These are phyloP conservation scores for Coffea humblotiana DNA, from an alignment of 305 asterid species.

Conservation along the genomic window DNA sequence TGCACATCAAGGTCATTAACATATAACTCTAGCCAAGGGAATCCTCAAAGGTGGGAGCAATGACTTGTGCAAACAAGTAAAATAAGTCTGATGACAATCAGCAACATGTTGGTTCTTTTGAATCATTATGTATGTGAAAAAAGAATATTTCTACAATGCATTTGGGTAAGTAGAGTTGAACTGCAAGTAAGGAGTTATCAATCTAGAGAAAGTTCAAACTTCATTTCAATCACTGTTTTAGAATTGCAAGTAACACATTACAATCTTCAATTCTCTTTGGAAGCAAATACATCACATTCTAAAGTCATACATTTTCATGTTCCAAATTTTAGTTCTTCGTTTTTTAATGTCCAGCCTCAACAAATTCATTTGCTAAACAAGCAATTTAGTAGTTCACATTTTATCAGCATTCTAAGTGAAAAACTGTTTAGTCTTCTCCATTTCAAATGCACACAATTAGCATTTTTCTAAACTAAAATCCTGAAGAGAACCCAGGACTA, in stretches of 20 bases:
- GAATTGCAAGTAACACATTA: background rate
- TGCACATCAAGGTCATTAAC: background rate
- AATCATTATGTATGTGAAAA: background rate
- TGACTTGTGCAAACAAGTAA: background rate
- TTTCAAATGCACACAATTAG: too few species aligned
- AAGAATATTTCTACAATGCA: background rate
- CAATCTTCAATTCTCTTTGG: background rate
- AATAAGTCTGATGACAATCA: background rate
- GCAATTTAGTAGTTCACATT: background rate
- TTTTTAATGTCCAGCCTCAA: background rate
- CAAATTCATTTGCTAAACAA: background rate
- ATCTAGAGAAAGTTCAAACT: background rate
- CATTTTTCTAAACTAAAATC: background rate
- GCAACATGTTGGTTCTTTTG: background rate
- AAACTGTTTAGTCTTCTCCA: background rate
- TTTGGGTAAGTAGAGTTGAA: background rate
- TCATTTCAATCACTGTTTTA: background rate
- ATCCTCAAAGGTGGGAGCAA: background rate
- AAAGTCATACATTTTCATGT: background rate
- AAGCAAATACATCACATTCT: conserved; percentile 1
- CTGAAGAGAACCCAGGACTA: background rate
- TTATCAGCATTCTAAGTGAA: background rate
- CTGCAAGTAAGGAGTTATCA: background rate
- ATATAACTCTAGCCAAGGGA: background rate
- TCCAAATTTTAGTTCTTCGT: background rate